These are phyloP conservation scores for Orbilia quercus DNA, from an alignment of 2,329 filamentous ascomycete genomes.

Conservation along the genomic window DNA sequence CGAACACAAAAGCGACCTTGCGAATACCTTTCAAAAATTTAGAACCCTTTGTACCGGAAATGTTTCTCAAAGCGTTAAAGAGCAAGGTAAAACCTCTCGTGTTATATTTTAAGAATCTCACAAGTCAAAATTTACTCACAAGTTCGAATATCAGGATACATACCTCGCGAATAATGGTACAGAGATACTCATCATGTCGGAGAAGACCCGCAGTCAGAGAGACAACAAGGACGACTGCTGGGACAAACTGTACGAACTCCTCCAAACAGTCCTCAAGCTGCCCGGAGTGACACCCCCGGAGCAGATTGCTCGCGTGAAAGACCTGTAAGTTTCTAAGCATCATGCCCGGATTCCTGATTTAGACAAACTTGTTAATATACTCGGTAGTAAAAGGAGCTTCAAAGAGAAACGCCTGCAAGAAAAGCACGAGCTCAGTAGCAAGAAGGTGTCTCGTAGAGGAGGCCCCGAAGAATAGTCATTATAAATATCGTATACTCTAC, in stretches of 20 bases:
- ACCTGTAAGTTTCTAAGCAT: slow-evolving; percentile 21
- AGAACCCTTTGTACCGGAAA: slow-evolving; percentile 14
- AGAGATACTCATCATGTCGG: slow-evolving; percentile 35
- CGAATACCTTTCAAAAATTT: slow-evolving; percentile 31
- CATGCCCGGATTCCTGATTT: background rate
- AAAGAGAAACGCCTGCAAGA: slow-evolving; percentile 23
- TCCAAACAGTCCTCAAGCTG: slow-evolving; percentile 7
- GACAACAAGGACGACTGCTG: slow-evolving; percentile 36
- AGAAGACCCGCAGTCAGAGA: slow-evolving; percentile 30
- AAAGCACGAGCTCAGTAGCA: slow-evolving; percentile 27
- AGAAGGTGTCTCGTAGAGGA: slow-evolving; percentile 26
- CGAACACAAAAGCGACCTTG: slow-evolving; percentile 42
- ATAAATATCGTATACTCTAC: too few species aligned
- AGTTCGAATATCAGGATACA: slow-evolving; percentile 6
- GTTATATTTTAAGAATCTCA: too few species aligned
- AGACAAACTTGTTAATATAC: background rate
- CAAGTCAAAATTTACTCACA: too few species aligned
- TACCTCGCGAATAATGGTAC: slow-evolving; percentile 21
- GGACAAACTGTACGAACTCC: slow-evolving; percentile 21
- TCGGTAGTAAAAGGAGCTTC: background rate
- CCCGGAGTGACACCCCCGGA: slow-evolving; percentile 13
- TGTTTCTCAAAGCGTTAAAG: slow-evolving; percentile 35
- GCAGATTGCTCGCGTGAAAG: slow-evolving; percentile 25
- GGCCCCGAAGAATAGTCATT: background rate
- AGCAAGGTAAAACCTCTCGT: too few species aligned